Evolutionary conservation across 306 rosid genomes (phyloP), one percentile per base, ranked within the genome.

Genomic region (Casuarina equisetifolia): DNA sequence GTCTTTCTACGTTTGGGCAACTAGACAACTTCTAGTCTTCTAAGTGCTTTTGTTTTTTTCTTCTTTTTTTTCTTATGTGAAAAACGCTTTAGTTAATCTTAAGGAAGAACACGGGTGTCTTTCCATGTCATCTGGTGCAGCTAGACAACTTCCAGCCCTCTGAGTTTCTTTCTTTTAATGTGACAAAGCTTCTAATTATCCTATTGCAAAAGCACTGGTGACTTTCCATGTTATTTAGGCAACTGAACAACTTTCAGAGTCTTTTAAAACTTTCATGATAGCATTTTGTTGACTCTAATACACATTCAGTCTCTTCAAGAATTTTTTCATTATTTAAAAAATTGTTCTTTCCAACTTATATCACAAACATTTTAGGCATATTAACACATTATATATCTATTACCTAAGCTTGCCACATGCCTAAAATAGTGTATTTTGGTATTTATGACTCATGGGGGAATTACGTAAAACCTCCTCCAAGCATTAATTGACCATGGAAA

Each of bases 331-430:
- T 59, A 53, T 36, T 50, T 71, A 72, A 75, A 7, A 10, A 25
- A 49, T 9, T 62, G 53, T 62, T 46, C 66, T 63, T 61, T 66
- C 67, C 57, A n/a, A 38, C 48, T 61, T 40, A 35, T 81, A 46
- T 58, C 53, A 32, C 11, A 61, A 61, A 16, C 35, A 35, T 67
- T 58, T 76, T 25, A 25, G 32, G 66, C 46, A 43, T 45, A 63
- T 50, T 36, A 78, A 73, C 74, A 70, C 63, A 54, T 42, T 48
- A 3, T 15, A 19, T 63, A 59, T 46, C 59, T 43, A n/a, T 82
- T 45, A 48, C 67, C 69, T 45, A 58, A 76, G 81, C 79, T 73
- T 15, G 35, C 50, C 68, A 68, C 52, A 50, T 19, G 71, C 59
- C 67, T 62, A 74, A 72, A 39, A 61, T 59, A 55, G 78, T 11